These are phyloP conservation scores for Atalantia buxifolia DNA, from an alignment of 345 rosid species.

Conservation along the genomic window DNA sequence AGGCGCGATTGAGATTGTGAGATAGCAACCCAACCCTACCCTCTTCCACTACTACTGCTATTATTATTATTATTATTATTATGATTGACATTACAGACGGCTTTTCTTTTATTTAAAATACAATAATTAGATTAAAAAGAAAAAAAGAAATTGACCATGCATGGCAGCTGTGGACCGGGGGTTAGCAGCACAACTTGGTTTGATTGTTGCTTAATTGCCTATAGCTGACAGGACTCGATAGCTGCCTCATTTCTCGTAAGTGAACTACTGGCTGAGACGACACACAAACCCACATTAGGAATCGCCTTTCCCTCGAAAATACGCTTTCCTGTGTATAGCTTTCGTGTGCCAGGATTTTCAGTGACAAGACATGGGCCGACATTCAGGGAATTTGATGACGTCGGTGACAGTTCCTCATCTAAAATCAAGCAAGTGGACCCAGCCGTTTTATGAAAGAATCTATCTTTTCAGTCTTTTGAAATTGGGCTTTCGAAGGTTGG, in stretches of 20 bases:
- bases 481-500: neutral
- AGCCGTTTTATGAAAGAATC: neutral
- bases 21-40: neutral
- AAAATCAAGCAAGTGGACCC: neutral
- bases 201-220: neutral
- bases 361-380: neutral
- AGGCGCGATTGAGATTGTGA: neutral
- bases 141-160: too few relatives aligned
- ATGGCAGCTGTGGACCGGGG: neutral
- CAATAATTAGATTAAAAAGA: too few relatives aligned
- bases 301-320: neutral
- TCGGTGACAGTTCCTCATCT: neutral
- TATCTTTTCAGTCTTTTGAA: neutral
- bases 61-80: too few relatives aligned
- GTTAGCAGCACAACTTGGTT: neutral
- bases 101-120: too few relatives aligned
- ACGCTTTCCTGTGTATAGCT: neutral
- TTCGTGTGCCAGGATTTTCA: neutral
- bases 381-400: neutral
- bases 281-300: neutral
- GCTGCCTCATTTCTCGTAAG: slow-evolving; percentile 16
- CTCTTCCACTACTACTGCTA: too few relatives aligned
- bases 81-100: too few relatives aligned
- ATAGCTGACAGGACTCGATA: slow-evolving; percentile 16
- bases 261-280: neutral